Percentiles rank a stretch among this genome's conserved stretches.
phyloP scores from a whole-genome alignment of 805 yeast genomes.

The Brettanomyces naardenensis region DNA sequence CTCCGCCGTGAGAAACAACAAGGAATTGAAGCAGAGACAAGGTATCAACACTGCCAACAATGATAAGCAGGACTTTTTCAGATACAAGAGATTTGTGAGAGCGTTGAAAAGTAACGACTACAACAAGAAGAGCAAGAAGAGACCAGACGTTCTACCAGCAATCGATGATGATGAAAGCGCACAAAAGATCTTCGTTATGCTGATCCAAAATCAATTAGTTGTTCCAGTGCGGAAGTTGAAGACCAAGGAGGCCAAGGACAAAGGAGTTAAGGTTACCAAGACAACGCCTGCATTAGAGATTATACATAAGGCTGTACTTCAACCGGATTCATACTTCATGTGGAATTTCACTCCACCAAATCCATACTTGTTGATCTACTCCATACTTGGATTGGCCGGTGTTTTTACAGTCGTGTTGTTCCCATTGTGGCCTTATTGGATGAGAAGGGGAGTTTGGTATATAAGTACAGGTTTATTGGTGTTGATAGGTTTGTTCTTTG shows the following conservation, averaged over 20 bases:
- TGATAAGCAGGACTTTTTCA: slow-evolving; percentile 71
- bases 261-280: slow-evolving; percentile 55
- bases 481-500: slow-evolving; percentile 67
- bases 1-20: slow-evolving; percentile 56
- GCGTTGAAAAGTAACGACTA: slow-evolving; percentile 73
- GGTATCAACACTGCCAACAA: slow-evolving; percentile 53
- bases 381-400: slow-evolving; percentile 57
- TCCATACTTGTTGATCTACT: slow-evolving; percentile 53
- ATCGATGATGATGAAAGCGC: slow-evolving; percentile 49
- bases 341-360: slow-evolving; percentile 78
- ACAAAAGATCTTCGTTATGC: slow-evolving; percentile 49
- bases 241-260: slow-evolving; percentile 55
- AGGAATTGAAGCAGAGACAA: slow-evolving; percentile 67
- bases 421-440: slow-evolving; percentile 91
- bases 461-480: slow-evolving; percentile 71
- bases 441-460: slow-evolving; percentile 91
- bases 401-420: slow-evolving; percentile 62
- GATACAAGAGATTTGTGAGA: slow-evolving; percentile 75
- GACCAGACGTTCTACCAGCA: slow-evolving; percentile 31
- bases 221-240: slow-evolving; percentile 71
- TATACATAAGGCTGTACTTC: slow-evolving; percentile 48
- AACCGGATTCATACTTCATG: slow-evolving; percentile 64
- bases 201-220: slow-evolving; percentile 68
- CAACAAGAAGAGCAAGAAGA: slow-evolving; percentile 25
- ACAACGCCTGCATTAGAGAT: slow-evolving; percentile 52